A percentile compares a stretch with the other conserved stretches of the same genome.
phyloP scores from a whole-genome alignment of 805 yeast species.

The Metschnikowia reukaufii region DNA sequence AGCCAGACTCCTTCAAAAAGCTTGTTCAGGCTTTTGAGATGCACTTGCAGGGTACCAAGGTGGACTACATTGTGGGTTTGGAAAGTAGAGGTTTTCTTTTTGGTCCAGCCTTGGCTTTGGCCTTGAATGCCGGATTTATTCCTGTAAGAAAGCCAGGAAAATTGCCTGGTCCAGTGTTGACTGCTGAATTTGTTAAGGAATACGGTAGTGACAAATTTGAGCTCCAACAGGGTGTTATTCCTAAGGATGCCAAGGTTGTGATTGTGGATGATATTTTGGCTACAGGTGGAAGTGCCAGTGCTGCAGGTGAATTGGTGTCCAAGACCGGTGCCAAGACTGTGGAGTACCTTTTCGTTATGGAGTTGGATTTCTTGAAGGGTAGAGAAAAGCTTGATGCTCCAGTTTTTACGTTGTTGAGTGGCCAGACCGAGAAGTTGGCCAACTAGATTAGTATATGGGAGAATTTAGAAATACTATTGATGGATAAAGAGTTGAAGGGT shows the following conservation, averaged over 20 bases:
- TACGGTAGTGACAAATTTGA: conserved; percentile 90
- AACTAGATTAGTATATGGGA: too few species aligned
- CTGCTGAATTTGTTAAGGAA: conserved; percentile 81
- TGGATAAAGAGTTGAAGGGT: too few species aligned
- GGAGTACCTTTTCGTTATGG: conserved; percentile 89
- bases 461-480: too few species aligned
- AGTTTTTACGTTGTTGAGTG: conserved; percentile 83
- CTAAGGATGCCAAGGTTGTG: conserved; percentile 75
- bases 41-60: conserved; percentile 63
- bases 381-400: conserved; percentile 83
- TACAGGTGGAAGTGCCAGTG: conserved; percentile 95
- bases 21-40: conserved; percentile 76
- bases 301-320: conserved; percentile 82
- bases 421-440: conserved; percentile 61
- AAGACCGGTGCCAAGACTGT: conserved; percentile 67
- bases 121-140: conserved; percentile 83
- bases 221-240: conserved; percentile 80
- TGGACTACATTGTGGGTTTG: conserved; percentile 90
- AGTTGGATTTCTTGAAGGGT: conserved; percentile 92
- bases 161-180: conserved; percentile 79
- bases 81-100: conserved; percentile 97
- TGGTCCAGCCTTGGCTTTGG: conserved; percentile 93
- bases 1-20: conserved; percentile 77
- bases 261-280: conserved; percentile 97
- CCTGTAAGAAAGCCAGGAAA: conserved; percentile 96